Conservation (phyloP, 2,329 filamentous ascomycete species). For the Penicillium frequentans region DNA sequence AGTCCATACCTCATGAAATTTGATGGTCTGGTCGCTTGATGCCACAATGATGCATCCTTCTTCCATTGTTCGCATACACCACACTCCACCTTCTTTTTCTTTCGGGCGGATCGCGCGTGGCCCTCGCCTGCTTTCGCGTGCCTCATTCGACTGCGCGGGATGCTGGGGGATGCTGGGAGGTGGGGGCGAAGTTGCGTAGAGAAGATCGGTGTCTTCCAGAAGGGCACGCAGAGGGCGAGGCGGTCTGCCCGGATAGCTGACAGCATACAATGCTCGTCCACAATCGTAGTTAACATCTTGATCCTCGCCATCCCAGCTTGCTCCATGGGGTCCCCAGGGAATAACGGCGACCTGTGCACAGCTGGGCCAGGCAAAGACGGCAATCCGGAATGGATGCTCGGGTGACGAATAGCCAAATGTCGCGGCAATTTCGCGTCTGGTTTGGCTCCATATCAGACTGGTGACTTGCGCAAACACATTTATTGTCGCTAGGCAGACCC, state of each 20-base stretch:
- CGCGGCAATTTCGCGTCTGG: constrained; percentile 80
- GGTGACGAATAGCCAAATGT: constrained; percentile 94
- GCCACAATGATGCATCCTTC: constrained; percentile 90
- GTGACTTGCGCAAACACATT: constrained; percentile 93
- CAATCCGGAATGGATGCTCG: constrained; percentile 84
- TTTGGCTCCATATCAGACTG: constrained; percentile 84
- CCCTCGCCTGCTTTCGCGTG: constrained; percentile 9
- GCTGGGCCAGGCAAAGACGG: constrained; percentile 91
- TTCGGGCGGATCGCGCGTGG: constrained; percentile 29
- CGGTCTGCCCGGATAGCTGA: constrained; percentile 73
- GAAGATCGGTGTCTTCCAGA: constrained; percentile 7
- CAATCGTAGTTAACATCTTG: constrained; percentile 33
- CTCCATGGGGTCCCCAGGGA: constrained; percentile 68
- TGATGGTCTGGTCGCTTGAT: constrained; percentile 86
- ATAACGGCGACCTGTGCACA: constrained; percentile 83
- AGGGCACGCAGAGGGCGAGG: constrained; percentile 29
- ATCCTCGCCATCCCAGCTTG: constrained; percentile 28
- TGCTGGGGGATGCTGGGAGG: constrained; percentile 1
- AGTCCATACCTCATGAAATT: constrained; percentile 95
- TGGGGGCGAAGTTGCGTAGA: constrained; percentile 12
- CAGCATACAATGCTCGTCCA: constrained; percentile 72
- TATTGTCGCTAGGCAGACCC: constrained; percentile 82
- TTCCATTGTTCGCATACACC: constrained; percentile 57
- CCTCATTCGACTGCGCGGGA: not conserved
- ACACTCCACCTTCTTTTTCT: constrained; percentile 54